A percentile compares a stretch with the other conserved stretches of the same genome.
These are phyloP conservation scores for Clitopilus hobsonii DNA, from an alignment of 768 basidiomycete genomes.

Conservation along the genomic window DNA sequence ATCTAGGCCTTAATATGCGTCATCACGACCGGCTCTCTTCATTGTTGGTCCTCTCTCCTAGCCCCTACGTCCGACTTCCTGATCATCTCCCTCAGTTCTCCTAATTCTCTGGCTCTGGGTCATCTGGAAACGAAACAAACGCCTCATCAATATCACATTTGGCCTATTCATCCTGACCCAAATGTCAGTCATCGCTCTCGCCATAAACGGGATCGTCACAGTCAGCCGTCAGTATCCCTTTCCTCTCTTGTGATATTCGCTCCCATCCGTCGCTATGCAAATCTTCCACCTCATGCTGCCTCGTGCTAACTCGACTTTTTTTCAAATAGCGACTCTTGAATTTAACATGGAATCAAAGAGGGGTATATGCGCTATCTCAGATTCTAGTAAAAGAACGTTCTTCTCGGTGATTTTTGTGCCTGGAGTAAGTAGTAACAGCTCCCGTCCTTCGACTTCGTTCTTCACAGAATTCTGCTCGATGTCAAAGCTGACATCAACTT, in stretches of 20 bases:
- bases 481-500: not conserved
- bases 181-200: constrained; percentile 14
- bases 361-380: not conserved
- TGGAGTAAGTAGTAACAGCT: not conserved
- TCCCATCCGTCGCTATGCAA: not conserved
- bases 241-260: not conserved
- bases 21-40: constrained; percentile 27
- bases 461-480: not conserved
- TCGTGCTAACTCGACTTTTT: not conserved
- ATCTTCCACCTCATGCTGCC: no score
- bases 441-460: not conserved
- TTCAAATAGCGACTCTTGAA: not conserved
- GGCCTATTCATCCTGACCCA: constrained; percentile 25
- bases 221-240: constrained; percentile 19
- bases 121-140: constrained; percentile 22
- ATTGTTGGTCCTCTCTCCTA: constrained; percentile 20
- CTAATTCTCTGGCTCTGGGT: constrained; percentile 35
- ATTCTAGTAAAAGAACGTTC: not conserved
- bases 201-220: constrained; percentile 18
- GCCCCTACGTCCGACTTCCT: not conserved
- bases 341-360: not conserved
- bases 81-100: constrained; percentile 22
- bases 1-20: constrained; percentile 27
- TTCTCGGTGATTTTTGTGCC: constrained; percentile 2
- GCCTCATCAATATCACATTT: constrained; percentile 24